Evolutionary conservation across 75 land plant genomes (phyloP), one percentile per base, ranked within the genome.

Genomic region (Sequoiadendron giganteum): DNA sequence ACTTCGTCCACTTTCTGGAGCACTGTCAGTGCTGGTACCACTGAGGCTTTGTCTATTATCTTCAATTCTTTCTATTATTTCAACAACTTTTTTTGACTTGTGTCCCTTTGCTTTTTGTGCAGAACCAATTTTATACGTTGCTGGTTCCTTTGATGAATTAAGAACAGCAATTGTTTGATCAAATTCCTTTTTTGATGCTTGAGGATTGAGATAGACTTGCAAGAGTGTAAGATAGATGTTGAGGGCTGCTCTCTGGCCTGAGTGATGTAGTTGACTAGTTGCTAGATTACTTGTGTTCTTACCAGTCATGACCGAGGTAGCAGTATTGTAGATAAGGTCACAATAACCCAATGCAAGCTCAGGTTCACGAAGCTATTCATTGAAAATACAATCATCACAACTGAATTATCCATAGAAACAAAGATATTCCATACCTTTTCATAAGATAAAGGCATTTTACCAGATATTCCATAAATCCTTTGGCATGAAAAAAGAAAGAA

Each of bases 141-240:
- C 85, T 25, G 82, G 70, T 75, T 40, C 89, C 34, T 87, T 92
- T 32, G 91, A 68, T 15, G 92, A 90, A 48, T 83, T 83, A 21
- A 95, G 58, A 86, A 88, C 93, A 30, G 87, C 88, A 42, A 92
- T 90, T 85, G 93, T 77, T 55, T 88, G 95, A 81, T 97, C 97
- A 89, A 92, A 91, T 83, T 96, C 95, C 61, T 92, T 94, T 55
- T 92, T 90, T 45, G 95, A 90, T 85, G 73, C 92, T 83, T 87
- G 49, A 54, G 99, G 99, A 90, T 96, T 94, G 38, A 98, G 93
- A 90, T 98, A 98, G 2, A 97, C 93, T 93, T 98, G 99, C 86
- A 98, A 88, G 81, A 98, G 95, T n/a, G 92, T 97, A 38, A 95
- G 92, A 86, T 97, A 98, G 79, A 98, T 93, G 81, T 95, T 95